Conservation (phyloP, 345 rosid species). For the Euclidium syriacum region DNA sequence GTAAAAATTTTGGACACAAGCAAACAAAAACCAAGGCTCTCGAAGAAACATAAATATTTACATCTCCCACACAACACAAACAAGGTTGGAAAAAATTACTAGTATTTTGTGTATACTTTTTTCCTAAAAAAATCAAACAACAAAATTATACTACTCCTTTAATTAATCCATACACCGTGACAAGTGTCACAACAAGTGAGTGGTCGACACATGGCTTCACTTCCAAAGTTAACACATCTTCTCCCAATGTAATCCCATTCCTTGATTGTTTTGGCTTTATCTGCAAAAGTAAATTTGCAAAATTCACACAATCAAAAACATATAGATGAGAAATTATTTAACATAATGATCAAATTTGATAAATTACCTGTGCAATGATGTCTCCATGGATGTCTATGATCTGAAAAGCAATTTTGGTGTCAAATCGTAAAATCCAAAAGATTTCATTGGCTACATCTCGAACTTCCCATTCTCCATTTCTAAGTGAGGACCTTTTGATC, state of each 20-base stretch:
- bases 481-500: slow-evolving; percentile 22
- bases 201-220: slow-evolving; percentile 48
- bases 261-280: slow-evolving; percentile 49
- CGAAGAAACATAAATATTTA: slow-evolving; percentile 9
- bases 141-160: slow-evolving; percentile 29
- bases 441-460: slow-evolving; percentile 30
- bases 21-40: slow-evolving; percentile 7
- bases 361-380: slow-evolving; percentile 29
- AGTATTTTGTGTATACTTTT: slow-evolving; percentile 16
- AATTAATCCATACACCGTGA: slow-evolving; percentile 47
- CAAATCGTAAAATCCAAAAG: slow-evolving; percentile 32
- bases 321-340: neutral
- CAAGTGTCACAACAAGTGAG: slow-evolving; percentile 42
- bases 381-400: slow-evolving; percentile 22
- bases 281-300: slow-evolving; percentile 31
- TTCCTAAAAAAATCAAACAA: neutral
- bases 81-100: slow-evolving; percentile 18
- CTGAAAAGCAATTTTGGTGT: slow-evolving; percentile 27
- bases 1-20: too few species aligned
- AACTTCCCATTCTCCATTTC: slow-evolving; percentile 34
- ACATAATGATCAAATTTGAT: too few species aligned
- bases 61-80: slow-evolving; percentile 26
- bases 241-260: slow-evolving; percentile 44
- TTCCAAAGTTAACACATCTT: slow-evolving; percentile 42
- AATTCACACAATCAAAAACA: neutral